Conservation (phyloP, 306 rosid species). For the Aeschynomene evenia region DNA sequence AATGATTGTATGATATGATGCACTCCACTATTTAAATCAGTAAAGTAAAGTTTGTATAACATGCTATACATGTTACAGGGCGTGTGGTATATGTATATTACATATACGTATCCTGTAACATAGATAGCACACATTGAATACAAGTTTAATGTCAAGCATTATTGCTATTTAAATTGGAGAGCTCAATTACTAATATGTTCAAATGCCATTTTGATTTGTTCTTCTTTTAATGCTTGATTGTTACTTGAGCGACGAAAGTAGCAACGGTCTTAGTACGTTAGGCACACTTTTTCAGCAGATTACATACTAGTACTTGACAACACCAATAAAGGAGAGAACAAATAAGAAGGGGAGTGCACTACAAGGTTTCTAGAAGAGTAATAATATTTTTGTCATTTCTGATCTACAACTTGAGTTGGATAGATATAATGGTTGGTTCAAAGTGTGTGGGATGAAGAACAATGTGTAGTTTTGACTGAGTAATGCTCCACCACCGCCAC, state of each 20-base stretch:
- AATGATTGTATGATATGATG: too few species aligned
- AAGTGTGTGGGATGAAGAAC: neutral
- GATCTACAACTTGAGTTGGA: neutral
- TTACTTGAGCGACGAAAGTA: neutral
- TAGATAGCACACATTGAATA: too few species aligned
- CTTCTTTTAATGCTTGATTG: neutral
- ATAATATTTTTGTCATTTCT: neutral
- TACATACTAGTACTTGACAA: neutral
- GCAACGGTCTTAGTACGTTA: constrained; percentile 16
- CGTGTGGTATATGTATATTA: too few species aligned
- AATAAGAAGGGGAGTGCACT: neutral
- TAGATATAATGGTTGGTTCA: neutral
- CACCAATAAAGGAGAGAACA: neutral
- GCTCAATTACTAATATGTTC: neutral
- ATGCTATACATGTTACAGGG: too few species aligned
- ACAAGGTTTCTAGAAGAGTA: constrained; percentile 13
- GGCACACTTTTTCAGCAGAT: neutral
- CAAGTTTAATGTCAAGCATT: too few species aligned
- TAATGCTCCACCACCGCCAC: neutral
- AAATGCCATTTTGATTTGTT: neutral
- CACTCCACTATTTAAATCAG: too few species aligned
- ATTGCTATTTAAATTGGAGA: neutral
- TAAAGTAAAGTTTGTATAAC: too few species aligned
- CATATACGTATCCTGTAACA: too few species aligned
- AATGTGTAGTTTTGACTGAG: neutral